Evolutionary conservation across 768 basidiomycete genomes (phyloP), one percentile per base, ranked within the genome.

Genomic region (Boletus subparvulus): DNA sequence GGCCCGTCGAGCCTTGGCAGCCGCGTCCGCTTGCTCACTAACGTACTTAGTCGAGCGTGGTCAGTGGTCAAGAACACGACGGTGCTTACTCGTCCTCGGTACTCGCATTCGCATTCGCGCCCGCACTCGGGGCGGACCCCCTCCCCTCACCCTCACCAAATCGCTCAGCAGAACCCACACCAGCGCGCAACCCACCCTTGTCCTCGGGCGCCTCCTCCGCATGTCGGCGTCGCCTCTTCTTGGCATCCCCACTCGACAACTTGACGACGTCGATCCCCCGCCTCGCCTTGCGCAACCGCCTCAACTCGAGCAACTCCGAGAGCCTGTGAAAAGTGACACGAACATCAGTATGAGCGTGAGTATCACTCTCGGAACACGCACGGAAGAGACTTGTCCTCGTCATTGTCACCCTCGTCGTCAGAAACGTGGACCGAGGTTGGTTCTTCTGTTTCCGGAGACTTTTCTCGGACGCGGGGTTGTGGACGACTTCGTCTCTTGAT

Each of bases 191-290:
- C 0, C 90, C 88, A 24, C 83, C 82, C 60, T 75, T 62, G 13
- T 78, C 76, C 54, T 83, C 85, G 43, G 49, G 58, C 24, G 65
- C 65, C 30, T 64, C 69, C 47, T 82, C 83, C 19, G 73, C 66
- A 16, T 73, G 73, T 48, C 79, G 75, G 67, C 85, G 84, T 67
- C 81, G 81, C 75, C 82, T 88, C 78, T 84, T 88, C 75, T 83
- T 87, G 10, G 70, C 78, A 65, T 93, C 94, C 0, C 95, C 96
- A 59, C 88, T 86, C 69, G 87, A 92, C 14, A 99, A 76, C 67
- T 88, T 94, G 47, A 84, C 78, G 1, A 84, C 81, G 62, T 97
- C 94, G 49, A 98, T 97, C 2, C 95, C 96, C 66, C 86, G 83
- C 54, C 90, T 77, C 32, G 82, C 68, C 65, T 82, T 85, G 50